These are phyloP conservation scores for Spergularia marina DNA, from an alignment of 148 eudicot species.

Conservation along the genomic window DNA sequence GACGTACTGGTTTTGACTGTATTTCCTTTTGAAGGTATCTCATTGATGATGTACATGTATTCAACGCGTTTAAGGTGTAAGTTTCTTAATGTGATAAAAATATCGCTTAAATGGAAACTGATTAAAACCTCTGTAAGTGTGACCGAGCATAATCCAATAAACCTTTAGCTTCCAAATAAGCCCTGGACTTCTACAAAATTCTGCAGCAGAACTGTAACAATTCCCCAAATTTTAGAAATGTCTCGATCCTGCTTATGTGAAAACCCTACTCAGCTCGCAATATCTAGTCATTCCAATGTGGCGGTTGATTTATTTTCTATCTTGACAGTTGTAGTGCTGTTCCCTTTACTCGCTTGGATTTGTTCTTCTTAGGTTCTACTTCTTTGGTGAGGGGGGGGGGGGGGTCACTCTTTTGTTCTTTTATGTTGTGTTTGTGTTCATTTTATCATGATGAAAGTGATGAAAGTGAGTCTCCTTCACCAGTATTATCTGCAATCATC, in stretches of 20 bases:
- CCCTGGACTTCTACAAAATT: constrained; percentile 2
- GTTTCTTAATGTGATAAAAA: background rate
- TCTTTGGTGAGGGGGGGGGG: background rate
- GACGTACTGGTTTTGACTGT: background rate
- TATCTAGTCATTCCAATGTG: background rate
- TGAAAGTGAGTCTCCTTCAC: background rate
- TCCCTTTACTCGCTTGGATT: too few species aligned
- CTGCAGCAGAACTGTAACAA: background rate
- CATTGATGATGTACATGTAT: background rate
- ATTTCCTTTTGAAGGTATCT: background rate
- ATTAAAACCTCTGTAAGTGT: background rate
- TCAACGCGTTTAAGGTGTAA: background rate
- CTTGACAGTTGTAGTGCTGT: too few species aligned
- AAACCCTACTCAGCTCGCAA: background rate
- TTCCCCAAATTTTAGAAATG: background rate
- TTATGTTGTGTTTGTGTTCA: background rate
- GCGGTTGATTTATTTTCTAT: background rate
- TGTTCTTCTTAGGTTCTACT: background rate
- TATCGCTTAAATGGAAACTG: constrained; percentile 3
- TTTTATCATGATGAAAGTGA: background rate
- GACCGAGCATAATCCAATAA: background rate
- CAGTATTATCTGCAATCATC: background rate
- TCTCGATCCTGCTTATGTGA: background rate
- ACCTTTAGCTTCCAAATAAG: background rate
- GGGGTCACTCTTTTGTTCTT: background rate